These are phyloP conservation scores for Gomphus bonarii DNA, from an alignment of 1,284 basidiomycete genomes.

Conservation along the genomic window DNA sequence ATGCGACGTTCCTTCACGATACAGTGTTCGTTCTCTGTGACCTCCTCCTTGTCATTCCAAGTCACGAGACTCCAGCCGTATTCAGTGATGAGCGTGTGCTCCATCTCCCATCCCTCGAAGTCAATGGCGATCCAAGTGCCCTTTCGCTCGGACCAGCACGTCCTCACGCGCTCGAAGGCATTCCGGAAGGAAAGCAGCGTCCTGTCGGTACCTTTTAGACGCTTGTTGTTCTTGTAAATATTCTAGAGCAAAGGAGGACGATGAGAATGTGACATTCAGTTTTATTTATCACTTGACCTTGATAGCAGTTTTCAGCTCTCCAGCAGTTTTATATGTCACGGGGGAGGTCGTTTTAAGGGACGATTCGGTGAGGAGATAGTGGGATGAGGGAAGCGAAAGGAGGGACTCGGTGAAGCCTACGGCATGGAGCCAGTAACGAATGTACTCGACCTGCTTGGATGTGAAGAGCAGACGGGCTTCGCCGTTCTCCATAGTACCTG, in stretches of 20 bases:
- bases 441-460: slow-evolving; percentile 74
- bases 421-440: slow-evolving; percentile 74
- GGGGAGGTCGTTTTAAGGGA: slow-evolving; percentile 46
- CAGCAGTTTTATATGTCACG: slow-evolving; percentile 43
- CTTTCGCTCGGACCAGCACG: slow-evolving; percentile 45
- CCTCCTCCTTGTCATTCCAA: slow-evolving; percentile 40
- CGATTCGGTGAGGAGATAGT: slow-evolving; percentile 49
- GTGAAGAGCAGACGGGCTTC: slow-evolving; percentile 68
- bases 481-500: slow-evolving; percentile 54
- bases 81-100: slow-evolving; percentile 62
- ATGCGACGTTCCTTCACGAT: slow-evolving; percentile 52
- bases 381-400: slow-evolving; percentile 62
- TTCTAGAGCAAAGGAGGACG: slow-evolving; percentile 22
- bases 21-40: slow-evolving; percentile 45
- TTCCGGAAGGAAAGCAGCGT: slow-evolving; percentile 45
- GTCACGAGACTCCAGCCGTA: slow-evolving; percentile 57
- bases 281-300: slow-evolving; percentile 31
- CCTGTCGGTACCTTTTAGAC: slow-evolving; percentile 46
- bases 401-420: slow-evolving; percentile 54
- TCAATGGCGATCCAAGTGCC: slow-evolving; percentile 70
- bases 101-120: slow-evolving; percentile 71
- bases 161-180: slow-evolving; percentile 56
- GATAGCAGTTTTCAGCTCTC: slow-evolving; percentile 42
- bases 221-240: slow-evolving; percentile 70
- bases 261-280: no score